Percentiles rank a stretch among this genome's conserved stretches.
Conservation (phyloP, 1,284 basidiomycete species). For the Tylopilus sp. region DNA sequence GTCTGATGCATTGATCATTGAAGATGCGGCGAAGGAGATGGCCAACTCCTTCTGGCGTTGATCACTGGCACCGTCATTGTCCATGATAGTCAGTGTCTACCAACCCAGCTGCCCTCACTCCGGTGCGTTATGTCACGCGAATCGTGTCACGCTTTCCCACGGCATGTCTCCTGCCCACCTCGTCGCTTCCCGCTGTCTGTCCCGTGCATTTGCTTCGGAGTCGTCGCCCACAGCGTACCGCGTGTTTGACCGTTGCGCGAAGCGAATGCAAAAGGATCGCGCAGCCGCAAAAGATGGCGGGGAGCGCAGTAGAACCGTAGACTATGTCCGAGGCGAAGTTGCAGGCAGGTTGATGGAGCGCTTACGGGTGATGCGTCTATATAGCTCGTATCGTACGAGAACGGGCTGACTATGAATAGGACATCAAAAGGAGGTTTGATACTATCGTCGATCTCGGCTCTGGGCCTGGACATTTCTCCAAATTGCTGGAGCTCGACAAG, state of each 20-base stretch:
- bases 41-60: conserved; percentile 10
- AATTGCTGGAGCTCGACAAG: conserved; percentile 71
- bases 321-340: conserved; percentile 90
- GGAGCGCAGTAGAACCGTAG: conserved; percentile 70
- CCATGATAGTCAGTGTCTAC: conserved; percentile 15
- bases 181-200: conserved; percentile 6
- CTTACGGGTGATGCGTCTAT: conserved; percentile 54
- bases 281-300: conserved; percentile 61
- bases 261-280: conserved; percentile 77
- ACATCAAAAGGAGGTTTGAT: conserved; percentile 84
- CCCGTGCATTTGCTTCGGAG: conserved; percentile 39
- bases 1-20: conserved; percentile 29
- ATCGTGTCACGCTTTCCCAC: conserved; percentile 19
- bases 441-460: conserved; percentile 86
- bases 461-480: conserved; percentile 93
- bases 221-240: conserved; percentile 49
- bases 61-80: conserved; percentile 10
- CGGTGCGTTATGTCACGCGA: conserved; percentile 21
- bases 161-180: conserved; percentile 16
- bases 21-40: conserved; percentile 23
- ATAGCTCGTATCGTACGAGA: background rate
- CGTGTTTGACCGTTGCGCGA: conserved; percentile 88
- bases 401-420: conserved; percentile 47
- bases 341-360: conserved; percentile 90
- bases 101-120: too few species aligned